Base-by-base conservation (phyloP, 495 filamentous ascomycete species). In the Penicillium arizonense region DNA sequence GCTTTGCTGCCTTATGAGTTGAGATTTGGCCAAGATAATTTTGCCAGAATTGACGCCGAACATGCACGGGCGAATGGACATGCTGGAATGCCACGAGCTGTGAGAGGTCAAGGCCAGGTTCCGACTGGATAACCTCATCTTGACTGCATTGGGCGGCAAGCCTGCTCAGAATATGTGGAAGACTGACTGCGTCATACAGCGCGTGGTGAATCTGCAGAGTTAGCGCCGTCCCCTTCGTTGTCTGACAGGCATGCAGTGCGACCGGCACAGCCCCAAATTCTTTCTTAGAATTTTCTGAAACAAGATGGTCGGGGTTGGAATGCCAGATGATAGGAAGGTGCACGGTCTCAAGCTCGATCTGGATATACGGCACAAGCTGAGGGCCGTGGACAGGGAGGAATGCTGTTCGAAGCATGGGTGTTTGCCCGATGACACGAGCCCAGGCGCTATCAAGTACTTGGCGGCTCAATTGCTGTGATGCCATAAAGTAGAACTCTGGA, bases 131-230 rank as follows among this genome's bases (percentile, higher is more conserved):
- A 12, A 24, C 24, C 49, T 40, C 26, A 2, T 42, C 28, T 14
- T 36, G 36, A 23, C 28, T 44, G 53, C 60, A 73, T 10, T 68
- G 28, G 4, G 43, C 21, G 12, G 52, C 47, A 39, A 71, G 54
- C 40, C 50, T 28, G 8, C 66, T 47, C 21, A 71, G 52, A 6
- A 71, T 64, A 30, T 23, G 38, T 13, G 68, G 63, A 13, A 73
- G 59, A 46, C 63, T 64, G 24, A 71, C 52, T 14, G 63, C 69
- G 43, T 73, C 69, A 37, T 73, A 73, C 20, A 73, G 58, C 14
- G 68, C 69, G 46, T 73, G 69, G 45, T 73, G 69, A 14, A 73
- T 65, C n/a, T 66, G 66, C 39, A 72, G 50, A 38, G 48, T 52
- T 32, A 73, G 49, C 20, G 53, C 55, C 32, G 57, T 62, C 1